Evolutionary conservation across 257 asterid species (phyloP), one percentile per base, ranked within the genome.

Genomic region (Plectranthus barbatus): DNA sequence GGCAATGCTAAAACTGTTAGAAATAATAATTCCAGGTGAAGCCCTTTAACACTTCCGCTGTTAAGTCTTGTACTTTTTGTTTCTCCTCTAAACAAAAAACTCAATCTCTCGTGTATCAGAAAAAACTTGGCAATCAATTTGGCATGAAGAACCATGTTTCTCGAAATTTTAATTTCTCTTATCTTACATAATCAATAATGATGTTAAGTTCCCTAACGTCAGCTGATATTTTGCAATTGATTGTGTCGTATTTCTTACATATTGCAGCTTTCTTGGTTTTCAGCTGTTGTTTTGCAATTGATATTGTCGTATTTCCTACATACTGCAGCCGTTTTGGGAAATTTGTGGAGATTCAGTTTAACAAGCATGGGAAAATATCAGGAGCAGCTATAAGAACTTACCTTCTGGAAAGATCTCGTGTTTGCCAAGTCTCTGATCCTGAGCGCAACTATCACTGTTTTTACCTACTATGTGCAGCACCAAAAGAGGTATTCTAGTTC

Each of bases 341-440:
- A 77, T 91, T 91, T 74, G 98, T 91, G 62, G 98, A 91, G 90
- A 88, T 91, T 74, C 98, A 91, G 77, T 91, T 88, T 76, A 95
- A 91, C 79, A 91, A 88, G 73, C 91, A 86, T 39, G 98, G 98
- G 82, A 86, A 95, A 81, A 91, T 91, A 77, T 91, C 98, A 17
- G 98, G 98, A 76, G 98, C 98, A 47, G 97, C 98, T 54, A 84
- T 91, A 71, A 86, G 98, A 75, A 91, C 98, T 62, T 91, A 91
- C 79, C 98, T 91, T 76, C 98, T 91, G 36, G 98, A 88, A 75
- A 80, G 98, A 83, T 91, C 98, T 52, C 94, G 98, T 64, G 98
- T 91, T 71, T 88, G 97, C 85, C 98, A 91, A 84, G 70, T 91
- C 65, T 88, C 96, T 66, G 95, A 88, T 74, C 97, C 97, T 36